Base-by-base conservation (phyloP, 2,329 filamentous ascomycete species). In the Talaromyces albobiverticillius region DNA sequence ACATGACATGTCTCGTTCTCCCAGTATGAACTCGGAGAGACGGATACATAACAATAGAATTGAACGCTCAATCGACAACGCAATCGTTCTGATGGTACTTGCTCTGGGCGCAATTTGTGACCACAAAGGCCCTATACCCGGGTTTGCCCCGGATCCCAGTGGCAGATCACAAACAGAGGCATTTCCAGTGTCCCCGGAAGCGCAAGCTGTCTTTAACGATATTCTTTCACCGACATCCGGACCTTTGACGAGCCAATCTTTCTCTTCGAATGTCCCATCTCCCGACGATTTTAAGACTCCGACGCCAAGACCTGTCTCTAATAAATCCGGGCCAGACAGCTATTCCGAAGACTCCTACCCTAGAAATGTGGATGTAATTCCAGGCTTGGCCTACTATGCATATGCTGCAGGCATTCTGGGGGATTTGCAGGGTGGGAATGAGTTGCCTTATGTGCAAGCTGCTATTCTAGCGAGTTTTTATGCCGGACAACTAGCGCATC, bases 361-460 rank as follows among this genome's bases (percentile, higher is more conserved):
- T 51, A 79, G 82, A 61, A 96, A 95, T 65, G 79, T 94, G 48
- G 91, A 97, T 63, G 81, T 88, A 6, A 88, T 96, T 57, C 93
- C 94, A 0, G 94, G 94, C 0, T 76, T 97, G 55, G 88, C 91
- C 26, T 96, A 96, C 67, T 96, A 92, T 68, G 88, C 89, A 1
- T 86, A 89, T 57, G 93, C 91, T 2, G 87, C 87, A 1, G 88
- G 94, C 57, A 96, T 97, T 34, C 76, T 97, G 14, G 91, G 91
- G 4, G 88, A 88, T 55, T 85, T 94, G 48, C 80, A 85, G 32
- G 92, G 89, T 11, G 88, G 88, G 1, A 89, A 87, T 57, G 88
- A 89, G 41, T 78, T 97, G 55, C 86, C 88, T 60, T 88, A 94
- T 65, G 89, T 95, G 4, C 92, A 96, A 68, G 89, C 88, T 7